Conservation (phyloP, 2,329 filamentous ascomycete species). For the Salinomyces thailandicus region DNA sequence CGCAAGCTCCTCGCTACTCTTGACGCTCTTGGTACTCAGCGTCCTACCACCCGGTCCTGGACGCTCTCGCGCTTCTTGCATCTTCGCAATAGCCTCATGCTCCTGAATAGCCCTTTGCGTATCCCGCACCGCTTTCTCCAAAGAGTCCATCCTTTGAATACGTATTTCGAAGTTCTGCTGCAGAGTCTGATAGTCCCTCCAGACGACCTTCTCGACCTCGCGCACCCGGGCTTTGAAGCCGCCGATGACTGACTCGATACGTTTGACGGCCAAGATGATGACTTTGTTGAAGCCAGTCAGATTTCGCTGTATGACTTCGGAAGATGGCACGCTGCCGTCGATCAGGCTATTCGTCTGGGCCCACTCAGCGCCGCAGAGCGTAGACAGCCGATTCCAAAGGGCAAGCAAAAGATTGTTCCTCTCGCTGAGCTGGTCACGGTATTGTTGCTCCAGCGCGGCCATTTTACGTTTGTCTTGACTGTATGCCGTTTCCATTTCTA, state of each 20-base stretch:
- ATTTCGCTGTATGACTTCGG: slow-evolving; percentile 77
- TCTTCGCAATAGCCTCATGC: slow-evolving; percentile 39
- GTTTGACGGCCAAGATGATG: slow-evolving; percentile 74
- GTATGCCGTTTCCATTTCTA: slow-evolving; percentile 74
- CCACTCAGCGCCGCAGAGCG: slow-evolving; percentile 85
- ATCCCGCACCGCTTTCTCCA: slow-evolving; percentile 70
- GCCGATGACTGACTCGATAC: slow-evolving; percentile 67
- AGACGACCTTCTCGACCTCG: slow-evolving; percentile 77
- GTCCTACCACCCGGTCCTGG: slow-evolving; percentile 22
- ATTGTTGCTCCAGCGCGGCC: slow-evolving; percentile 62
- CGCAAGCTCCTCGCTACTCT: slow-evolving; percentile 43
- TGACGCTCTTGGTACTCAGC: slow-evolving; percentile 29
- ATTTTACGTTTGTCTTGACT: slow-evolving; percentile 69
- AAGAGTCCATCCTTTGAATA: slow-evolving; percentile 72
- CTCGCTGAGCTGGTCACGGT: slow-evolving; percentile 79
- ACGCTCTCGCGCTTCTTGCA: slow-evolving; percentile 22
- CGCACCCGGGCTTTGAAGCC: slow-evolving; percentile 73
- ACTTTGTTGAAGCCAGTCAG: slow-evolving; percentile 85
- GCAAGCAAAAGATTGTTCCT: slow-evolving; percentile 77
- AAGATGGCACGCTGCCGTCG: slow-evolving; percentile 72
- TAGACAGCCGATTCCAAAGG: slow-evolving; percentile 82
- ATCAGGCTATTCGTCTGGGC: slow-evolving; percentile 79
- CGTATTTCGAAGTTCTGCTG: slow-evolving; percentile 71
- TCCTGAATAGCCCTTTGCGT: slow-evolving; percentile 43
- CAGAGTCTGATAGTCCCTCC: slow-evolving; percentile 78